Evolutionary conservation across 2,329 filamentous ascomycete genomes (phyloP).

Genomic region (Penicillium sp.): DNA sequence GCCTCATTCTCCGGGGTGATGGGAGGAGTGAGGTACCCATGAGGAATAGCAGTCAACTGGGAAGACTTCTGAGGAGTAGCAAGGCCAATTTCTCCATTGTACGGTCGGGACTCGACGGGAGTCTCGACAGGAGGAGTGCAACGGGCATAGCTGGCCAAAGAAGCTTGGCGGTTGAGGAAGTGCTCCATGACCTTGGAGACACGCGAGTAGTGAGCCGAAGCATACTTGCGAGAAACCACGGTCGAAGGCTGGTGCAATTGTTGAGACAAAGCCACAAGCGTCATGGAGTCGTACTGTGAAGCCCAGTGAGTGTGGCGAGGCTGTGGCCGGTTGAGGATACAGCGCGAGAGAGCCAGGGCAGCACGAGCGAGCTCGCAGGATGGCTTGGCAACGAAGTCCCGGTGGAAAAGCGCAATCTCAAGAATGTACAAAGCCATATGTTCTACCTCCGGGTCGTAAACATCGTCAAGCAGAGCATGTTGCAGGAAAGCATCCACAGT

Average conservation of each 20-base stretch:
- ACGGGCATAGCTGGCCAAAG: constrained; percentile 51
- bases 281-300: constrained; percentile 53
- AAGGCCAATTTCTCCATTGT: constrained; percentile 44
- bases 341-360: constrained; percentile 81
- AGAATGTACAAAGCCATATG: constrained; percentile 93
- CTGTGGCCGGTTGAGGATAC: constrained; percentile 80
- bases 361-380: constrained; percentile 89
- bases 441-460: constrained; percentile 83
- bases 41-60: constrained; percentile 35
- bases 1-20: constrained; percentile 50
- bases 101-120: constrained; percentile 41
- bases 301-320: constrained; percentile 75
- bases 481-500: constrained; percentile 94
- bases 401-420: constrained; percentile 93
- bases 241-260: constrained; percentile 68
- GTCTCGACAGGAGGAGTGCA: constrained; percentile 44
- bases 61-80: constrained; percentile 46
- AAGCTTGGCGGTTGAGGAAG: constrained; percentile 66
- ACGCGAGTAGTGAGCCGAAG: constrained; percentile 64
- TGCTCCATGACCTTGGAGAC: constrained; percentile 66
- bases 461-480: constrained; percentile 74
- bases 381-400: constrained; percentile 91
- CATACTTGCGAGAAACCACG: constrained; percentile 69
- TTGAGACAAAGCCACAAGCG: constrained; percentile 63
- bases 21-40: constrained; percentile 51